Evolutionary conservation across 139 green algal species (phyloP), one percentile per base, ranked within the genome.

Genomic region (Tetradesmus obliquus): DNA sequence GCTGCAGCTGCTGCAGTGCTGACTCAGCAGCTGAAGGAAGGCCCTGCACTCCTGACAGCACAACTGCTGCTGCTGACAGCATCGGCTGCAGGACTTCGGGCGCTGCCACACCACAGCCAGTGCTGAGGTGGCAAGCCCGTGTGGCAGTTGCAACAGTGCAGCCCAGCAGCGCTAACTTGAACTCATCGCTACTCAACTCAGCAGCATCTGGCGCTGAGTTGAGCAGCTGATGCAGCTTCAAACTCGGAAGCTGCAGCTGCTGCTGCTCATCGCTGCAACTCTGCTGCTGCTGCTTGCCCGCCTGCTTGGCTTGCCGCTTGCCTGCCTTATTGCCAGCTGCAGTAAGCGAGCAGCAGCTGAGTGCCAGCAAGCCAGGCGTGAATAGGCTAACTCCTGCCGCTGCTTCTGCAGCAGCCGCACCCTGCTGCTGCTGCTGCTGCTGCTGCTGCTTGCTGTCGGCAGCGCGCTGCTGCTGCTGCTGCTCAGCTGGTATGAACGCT

Each of bases 141-240:
- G 45, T 2, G 13, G 82, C 82, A 8, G 89, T 92, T 6, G 51
- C 24, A 15, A 89, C 62, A 54, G 4, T 90, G 91, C 53, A 94
- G 58, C 58, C 83, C 80, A 95, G 87, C 53, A 97, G 74, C 8
- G 94, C 94, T 8, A 94, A 82, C 89, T 91, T 93, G 79, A 91
- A 91, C 0, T 57, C 88, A 20, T 95, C 91, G 19, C 22, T 71
- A 8, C 32, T 71, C n/a, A 88, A 89, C 51, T 88, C 53, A 8
- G 72, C 24, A 55, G n/a, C 71, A 13, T 69, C 83, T 20, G 90
- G 55, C 22, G 74, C 15, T 55, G 74, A 66, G 45, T 32, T 80
- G 1, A 94, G 79, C 84, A 92, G 62, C n/a, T 87, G 87, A 69
- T 92, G 93, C 84, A 94, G 79, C 15, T 90, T 82, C 13, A 94